Evolutionary conservation across 768 basidiomycete species (phyloP).

Genomic region (Trametes meyenii): DNA sequence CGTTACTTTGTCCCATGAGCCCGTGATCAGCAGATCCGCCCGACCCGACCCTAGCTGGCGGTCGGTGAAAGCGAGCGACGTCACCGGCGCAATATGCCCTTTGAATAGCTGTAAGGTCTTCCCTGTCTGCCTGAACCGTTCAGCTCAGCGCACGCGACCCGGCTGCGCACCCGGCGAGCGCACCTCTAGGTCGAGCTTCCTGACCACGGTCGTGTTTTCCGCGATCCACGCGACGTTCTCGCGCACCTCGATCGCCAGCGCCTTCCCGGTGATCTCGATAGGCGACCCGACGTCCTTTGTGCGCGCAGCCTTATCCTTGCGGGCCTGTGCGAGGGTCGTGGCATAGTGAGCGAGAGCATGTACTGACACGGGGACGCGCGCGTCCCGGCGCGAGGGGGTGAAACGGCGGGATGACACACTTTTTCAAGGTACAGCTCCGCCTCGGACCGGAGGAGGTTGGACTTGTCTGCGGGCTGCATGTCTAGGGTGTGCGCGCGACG

Average conservation of each 20-base stretch:
- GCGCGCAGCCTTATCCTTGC: slow-evolving; percentile 70
- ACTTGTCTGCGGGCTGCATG: slow-evolving; percentile 32
- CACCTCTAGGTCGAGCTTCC: slow-evolving; percentile 81
- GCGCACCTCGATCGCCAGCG: slow-evolving; percentile 67
- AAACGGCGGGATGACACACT: slow-evolving; percentile 40
- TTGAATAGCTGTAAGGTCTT: slow-evolving; percentile 74
- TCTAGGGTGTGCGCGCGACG: background rate
- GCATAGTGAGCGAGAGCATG: slow-evolving; percentile 1
- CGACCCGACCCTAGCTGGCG: slow-evolving; percentile 42
- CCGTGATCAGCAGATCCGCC: slow-evolving; percentile 71
- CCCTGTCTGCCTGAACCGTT: slow-evolving; percentile 59
- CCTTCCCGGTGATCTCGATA: slow-evolving; percentile 73
- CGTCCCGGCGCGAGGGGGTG: background rate
- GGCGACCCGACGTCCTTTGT: slow-evolving; percentile 78
- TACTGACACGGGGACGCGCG: background rate
- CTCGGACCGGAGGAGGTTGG: slow-evolving; percentile 72
- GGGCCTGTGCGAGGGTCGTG: slow-evolving; percentile 47
- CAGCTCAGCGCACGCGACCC: slow-evolving; percentile 6
- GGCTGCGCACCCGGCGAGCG: slow-evolving; percentile 3
- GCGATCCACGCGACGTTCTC: slow-evolving; percentile 82
- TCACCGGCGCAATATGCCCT: slow-evolving; percentile 90
- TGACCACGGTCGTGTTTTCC: slow-evolving; percentile 77
- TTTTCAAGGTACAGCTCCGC: slow-evolving; percentile 66
- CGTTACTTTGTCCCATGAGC: slow-evolving; percentile 88
- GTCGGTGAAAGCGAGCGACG: slow-evolving; percentile 72